Evolutionary conservation across 192 early-diverging fungal species (phyloP), one percentile per base, ranked within the genome.

Genomic region (Podila epigama): DNA sequence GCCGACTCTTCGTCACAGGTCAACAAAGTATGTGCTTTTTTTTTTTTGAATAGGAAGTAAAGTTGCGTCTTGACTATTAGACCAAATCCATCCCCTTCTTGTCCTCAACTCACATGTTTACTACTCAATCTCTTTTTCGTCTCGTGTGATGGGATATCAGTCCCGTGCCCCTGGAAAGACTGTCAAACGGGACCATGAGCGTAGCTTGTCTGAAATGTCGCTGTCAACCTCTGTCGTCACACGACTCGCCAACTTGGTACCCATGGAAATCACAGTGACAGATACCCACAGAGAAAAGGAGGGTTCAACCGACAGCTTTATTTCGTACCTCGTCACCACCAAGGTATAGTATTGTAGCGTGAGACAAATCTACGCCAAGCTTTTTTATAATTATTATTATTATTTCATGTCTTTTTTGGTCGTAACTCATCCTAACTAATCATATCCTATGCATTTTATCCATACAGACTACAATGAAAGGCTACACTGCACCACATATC

Each of bases 211-310:
- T 12, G 64, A 68, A 27, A 37, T 63, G 65, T 57, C 65, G 22
- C 36, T 75, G 31, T 75, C 71, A 6, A 41, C 59, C 9, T 56
- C 71, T 8, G 65, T 65, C 6, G 71, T 65, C 0, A 40, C 29
- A 28, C 56, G 50, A 48, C 58, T 75, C 52, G 65, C 71, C 36
- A 75, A 63, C 27, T 34, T 75, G 35, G 60, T 61, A 5, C 75
- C 81, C 4, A 87, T 87, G 85, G 73, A 82, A 27, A 85, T 96
- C 25, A 84, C 86, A 0, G 87, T 98, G 11, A 83, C 72, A 25
- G 92, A 95, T 59, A 87, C 97, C 10, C 88, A 92, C 64, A 98
- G 96, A 80, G 93, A 97, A 62, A 91, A 92, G 39, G 97, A 98
- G 63, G 94, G 95, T 7, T 90, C 93, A 0, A 84, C 83, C 34